These are phyloP conservation scores for Choiromyces venosus DNA, from an alignment of 495 filamentous ascomycete species.

Conservation along the genomic window DNA sequence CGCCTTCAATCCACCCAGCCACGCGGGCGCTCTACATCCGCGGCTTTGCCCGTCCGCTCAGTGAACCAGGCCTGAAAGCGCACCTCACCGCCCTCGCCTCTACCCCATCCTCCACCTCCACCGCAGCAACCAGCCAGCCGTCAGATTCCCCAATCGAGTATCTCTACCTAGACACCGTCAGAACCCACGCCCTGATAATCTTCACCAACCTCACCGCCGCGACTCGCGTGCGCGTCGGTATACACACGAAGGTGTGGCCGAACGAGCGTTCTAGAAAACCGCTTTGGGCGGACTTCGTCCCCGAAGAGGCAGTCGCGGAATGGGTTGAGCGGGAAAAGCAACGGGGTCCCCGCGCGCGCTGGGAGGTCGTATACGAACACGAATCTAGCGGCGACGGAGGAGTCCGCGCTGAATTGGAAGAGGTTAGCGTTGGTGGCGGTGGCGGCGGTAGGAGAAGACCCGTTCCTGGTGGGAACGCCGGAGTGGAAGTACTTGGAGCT, in stretches of 20 bases:
- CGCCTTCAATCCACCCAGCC: slow-evolving; percentile 70
- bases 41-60: slow-evolving; percentile 82
- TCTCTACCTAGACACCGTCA: slow-evolving; percentile 77
- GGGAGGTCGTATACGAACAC: slow-evolving; percentile 67
- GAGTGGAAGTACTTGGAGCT: slow-evolving; percentile 21
- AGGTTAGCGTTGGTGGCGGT: slow-evolving; percentile 43
- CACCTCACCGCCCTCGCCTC: slow-evolving; percentile 66
- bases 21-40: slow-evolving; percentile 86
- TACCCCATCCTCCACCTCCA: slow-evolving; percentile 46
- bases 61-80: slow-evolving; percentile 55
- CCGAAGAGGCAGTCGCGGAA: slow-evolving; percentile 61
- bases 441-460: slow-evolving; percentile 7
- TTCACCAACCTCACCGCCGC: slow-evolving; percentile 66
- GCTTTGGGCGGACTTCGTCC: slow-evolving; percentile 87
- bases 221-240: slow-evolving; percentile 65
- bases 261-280: slow-evolving; percentile 76
- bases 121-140: slow-evolving; percentile 32
- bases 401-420: slow-evolving; percentile 54
- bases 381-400: slow-evolving; percentile 49
- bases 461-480: slow-evolving; percentile 1
- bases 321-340: slow-evolving; percentile 70
- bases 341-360: slow-evolving; percentile 50
- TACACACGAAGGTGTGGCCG: slow-evolving; percentile 80
- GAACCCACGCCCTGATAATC: slow-evolving; percentile 75
- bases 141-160: slow-evolving; percentile 51